Conservation (phyloP, 345 rosid genomes). For the Tarenaya hassleriana region DNA sequence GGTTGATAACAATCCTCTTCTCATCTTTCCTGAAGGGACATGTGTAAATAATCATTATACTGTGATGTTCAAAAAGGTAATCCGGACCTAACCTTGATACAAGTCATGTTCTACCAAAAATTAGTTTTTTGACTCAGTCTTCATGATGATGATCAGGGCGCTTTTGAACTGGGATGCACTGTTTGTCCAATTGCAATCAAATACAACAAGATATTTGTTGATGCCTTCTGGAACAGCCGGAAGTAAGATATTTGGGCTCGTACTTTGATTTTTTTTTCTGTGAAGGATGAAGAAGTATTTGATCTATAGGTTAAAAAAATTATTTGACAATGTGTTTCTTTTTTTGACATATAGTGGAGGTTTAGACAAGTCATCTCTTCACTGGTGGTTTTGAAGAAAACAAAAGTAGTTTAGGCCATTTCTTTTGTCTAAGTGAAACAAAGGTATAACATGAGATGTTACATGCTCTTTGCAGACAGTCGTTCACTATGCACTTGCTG, state of each 20-base stretch:
- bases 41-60: constrained; percentile 94
- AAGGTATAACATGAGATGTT: constrained; percentile 9
- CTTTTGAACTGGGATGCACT: constrained; percentile 92
- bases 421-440: constrained; percentile 4
- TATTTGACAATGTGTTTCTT: too few species aligned
- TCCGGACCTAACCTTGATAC: not conserved
- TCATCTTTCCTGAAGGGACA: constrained; percentile 97
- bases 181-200: constrained; percentile 96
- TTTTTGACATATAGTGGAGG: too few species aligned
- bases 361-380: too few species aligned
- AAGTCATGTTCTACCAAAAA: not conserved
- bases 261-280: not conserved
- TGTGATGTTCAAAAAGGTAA: constrained; percentile 98
- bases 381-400: not conserved
- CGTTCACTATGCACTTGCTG: constrained; percentile 93
- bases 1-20: constrained; percentile 88
- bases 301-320: too few species aligned
- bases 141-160: constrained; percentile 57
- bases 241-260: constrained; percentile 44
- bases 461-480: constrained; percentile 58
- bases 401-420: not conserved
- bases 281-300: not conserved
- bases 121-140: constrained; percentile 13
- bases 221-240: constrained; percentile 98
- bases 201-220: constrained; percentile 95